phyloP scores from a whole-genome alignment of 768 basidiomycete species.

The Suillus subluteus region DNA sequence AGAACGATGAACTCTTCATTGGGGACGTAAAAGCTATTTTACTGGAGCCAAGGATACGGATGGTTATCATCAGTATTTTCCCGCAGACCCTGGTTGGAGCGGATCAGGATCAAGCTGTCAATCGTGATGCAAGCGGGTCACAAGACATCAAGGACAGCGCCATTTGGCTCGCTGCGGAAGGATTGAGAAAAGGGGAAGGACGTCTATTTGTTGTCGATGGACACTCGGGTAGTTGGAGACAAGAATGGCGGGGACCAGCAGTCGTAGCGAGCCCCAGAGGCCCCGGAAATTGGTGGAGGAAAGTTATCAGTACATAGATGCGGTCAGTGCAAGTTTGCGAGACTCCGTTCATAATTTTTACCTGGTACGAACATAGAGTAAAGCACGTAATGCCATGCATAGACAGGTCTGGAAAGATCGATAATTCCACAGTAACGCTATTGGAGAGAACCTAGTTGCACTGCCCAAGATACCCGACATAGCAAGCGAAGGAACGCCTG shows the following conservation, averaged over 20 bases:
- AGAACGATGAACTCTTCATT: slow-evolving; percentile 43
- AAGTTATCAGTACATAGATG: not conserved
- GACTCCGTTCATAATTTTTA: not conserved
- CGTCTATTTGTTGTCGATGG: slow-evolving; percentile 20
- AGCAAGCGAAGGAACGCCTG: not conserved
- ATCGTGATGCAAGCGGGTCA: slow-evolving; percentile 2
- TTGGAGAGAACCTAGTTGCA: not conserved
- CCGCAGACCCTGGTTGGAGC: slow-evolving; percentile 18
- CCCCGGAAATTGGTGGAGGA: slow-evolving; percentile 15
- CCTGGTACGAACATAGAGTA: not conserved
- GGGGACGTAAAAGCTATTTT: slow-evolving; percentile 37
- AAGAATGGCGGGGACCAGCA: slow-evolving; percentile 16
- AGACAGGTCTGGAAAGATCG: not conserved
- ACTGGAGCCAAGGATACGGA: slow-evolving; percentile 32
- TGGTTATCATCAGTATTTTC: slow-evolving; percentile 42
- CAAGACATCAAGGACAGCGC: slow-evolving; percentile 8
- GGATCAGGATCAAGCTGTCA: not conserved
- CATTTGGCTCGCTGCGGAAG: slow-evolving; percentile 19
- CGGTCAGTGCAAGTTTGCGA: not conserved
- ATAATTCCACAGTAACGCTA: not conserved
- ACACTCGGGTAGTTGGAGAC: slow-evolving; percentile 12
- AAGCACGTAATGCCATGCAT: not conserved
- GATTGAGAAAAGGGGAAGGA: slow-evolving; percentile 16
- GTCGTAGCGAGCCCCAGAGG: slow-evolving; percentile 8
- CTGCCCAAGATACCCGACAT: not conserved